These are phyloP conservation scores for Cryptosporidium tyzzeri DNA, from an alignment of 169 alveolate genomes.

Conservation along the genomic window DNA sequence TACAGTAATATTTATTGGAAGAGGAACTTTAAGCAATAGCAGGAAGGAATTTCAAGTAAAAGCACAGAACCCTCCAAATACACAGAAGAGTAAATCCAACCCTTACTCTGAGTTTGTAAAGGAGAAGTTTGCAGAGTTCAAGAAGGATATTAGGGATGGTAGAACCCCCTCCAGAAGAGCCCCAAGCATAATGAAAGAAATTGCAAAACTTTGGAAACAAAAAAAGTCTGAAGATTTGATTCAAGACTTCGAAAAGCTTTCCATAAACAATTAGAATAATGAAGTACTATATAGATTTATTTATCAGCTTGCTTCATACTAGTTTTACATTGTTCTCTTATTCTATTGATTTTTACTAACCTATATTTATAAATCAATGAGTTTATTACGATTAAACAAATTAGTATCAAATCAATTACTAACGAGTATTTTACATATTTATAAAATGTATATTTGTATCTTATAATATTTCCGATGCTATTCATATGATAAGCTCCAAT, in stretches of 20 bases:
- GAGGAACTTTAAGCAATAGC: conserved; percentile 26
- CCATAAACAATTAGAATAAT: conserved; percentile 31
- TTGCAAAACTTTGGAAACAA: conserved; percentile 67
- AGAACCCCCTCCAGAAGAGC: conserved; percentile 69
- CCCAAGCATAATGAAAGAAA: conserved; percentile 64
- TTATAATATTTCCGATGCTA: not conserved
- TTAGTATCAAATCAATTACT: conserved; percentile 26
- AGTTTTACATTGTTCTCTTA: not conserved
- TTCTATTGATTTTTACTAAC: conserved; percentile 30
- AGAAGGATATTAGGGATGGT: conserved; percentile 18
- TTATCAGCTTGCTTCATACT: not conserved
- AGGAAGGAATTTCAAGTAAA: not conserved
- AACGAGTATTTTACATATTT: conserved; percentile 18
- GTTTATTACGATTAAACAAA: conserved; percentile 8
- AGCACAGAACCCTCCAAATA: not conserved
- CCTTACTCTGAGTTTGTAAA: conserved; percentile 54
- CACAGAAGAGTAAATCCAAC: conserved; percentile 3
- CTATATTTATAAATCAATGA: conserved; percentile 32
- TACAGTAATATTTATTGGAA: conserved; percentile 41
- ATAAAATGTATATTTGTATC: not conserved
- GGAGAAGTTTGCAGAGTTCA: conserved; percentile 57
- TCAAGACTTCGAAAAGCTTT: conserved; percentile 33
- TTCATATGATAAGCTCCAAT: conserved; percentile 62
- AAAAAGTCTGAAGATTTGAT: not conserved
- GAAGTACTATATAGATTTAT: not conserved